Evolutionary conservation across 345 rosid species (phyloP).

Genomic region (Carallia brachiata): DNA sequence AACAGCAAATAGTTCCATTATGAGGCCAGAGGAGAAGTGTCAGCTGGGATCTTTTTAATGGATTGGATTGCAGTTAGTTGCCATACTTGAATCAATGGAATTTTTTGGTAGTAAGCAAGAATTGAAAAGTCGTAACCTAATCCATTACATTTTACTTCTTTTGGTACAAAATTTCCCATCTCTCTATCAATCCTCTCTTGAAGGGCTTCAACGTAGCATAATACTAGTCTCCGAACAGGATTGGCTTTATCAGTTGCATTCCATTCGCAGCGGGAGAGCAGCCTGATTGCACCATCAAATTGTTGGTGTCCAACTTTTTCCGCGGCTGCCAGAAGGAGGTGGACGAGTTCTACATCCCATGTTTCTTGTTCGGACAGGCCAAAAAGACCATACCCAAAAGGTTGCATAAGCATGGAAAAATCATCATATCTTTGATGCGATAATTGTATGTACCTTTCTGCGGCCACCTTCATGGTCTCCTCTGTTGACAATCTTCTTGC

Average conservation of each 20-base stretch:
- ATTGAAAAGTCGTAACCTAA: conserved; percentile 6
- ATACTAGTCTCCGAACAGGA: conserved; percentile 44
- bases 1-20: too few relatives aligned
- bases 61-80: conserved; percentile 45
- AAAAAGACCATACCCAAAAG: conserved; percentile 40
- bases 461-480: conserved; percentile 50
- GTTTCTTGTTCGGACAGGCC: conserved; percentile 51
- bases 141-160: conserved; percentile 8
- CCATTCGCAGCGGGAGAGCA: conserved; percentile 49
- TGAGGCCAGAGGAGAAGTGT: too few relatives aligned
- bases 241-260: conserved; percentile 37
- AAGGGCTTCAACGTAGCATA: conserved; percentile 45
- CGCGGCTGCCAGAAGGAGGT: conserved; percentile 49
- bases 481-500: conserved; percentile 37
- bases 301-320: conserved; percentile 24
- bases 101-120: conserved; percentile 19
- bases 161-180: conserved; percentile 22
- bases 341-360: conserved; percentile 49
- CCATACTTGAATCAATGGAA: conserved; percentile 39
- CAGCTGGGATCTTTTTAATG: not conserved
- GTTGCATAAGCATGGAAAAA: conserved; percentile 44
- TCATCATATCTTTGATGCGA: conserved; percentile 37
- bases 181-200: conserved; percentile 38
- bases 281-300: conserved; percentile 48
- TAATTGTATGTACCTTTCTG: conserved; percentile 42